phyloP scores from a whole-genome alignment of 148 eudicot species.

The Dianthus caryophyllus region DNA sequence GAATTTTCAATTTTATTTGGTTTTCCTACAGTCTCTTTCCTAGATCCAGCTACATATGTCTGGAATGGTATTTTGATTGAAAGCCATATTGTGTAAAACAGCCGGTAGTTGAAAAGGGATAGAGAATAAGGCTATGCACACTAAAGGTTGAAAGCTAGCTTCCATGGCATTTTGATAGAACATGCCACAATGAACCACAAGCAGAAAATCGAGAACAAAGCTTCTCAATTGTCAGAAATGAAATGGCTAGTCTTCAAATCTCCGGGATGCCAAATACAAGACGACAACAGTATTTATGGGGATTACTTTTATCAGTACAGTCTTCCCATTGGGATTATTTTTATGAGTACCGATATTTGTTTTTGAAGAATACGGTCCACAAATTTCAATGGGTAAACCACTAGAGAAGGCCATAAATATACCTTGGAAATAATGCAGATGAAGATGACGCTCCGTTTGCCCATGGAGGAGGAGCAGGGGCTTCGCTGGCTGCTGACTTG shows the following conservation, averaged over 20 bases:
- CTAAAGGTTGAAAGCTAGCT: neutral
- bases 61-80: neutral
- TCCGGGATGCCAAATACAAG: neutral
- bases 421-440: conserved; percentile 62
- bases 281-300: neutral
- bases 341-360: neutral
- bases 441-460: conserved; percentile 55
- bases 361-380: neutral
- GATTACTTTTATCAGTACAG: neutral
- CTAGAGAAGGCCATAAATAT: neutral
- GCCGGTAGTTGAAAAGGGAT: neutral
- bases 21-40: neutral
- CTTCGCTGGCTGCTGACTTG: conserved; percentile 39
- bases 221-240: neutral
- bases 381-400: conserved; percentile 1
- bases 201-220: neutral
- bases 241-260: neutral
- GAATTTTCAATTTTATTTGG: neutral
- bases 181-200: neutral
- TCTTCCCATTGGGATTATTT: neutral
- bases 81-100: neutral
- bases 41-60: neutral
- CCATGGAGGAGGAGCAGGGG: conserved; percentile 63
- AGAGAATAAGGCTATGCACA: neutral
- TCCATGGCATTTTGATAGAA: neutral